A percentile compares a stretch with the other conserved stretches of the same genome.
phyloP scores from a whole-genome alignment of 2,329 filamentous ascomycete species.

The Myriosclerotinia curreyana region DNA sequence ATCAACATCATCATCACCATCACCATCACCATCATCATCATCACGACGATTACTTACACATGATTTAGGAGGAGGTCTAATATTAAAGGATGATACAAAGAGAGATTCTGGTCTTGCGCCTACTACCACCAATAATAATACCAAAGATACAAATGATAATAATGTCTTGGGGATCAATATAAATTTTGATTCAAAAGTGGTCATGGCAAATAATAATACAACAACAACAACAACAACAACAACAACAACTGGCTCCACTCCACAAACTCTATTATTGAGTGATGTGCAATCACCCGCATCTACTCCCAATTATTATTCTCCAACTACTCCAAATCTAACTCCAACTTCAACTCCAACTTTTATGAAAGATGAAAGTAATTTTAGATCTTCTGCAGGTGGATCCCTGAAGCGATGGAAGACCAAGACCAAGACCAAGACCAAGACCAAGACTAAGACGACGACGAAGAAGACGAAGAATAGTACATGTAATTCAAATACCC shows the following conservation, averaged over 20 bases:
- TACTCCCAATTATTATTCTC: not conserved
- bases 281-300: conserved; percentile 21
- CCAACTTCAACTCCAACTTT: conserved; percentile 23
- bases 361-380: conserved; percentile 26
- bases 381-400: conserved; percentile 11
- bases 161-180: conserved; percentile 31
- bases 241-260: conserved; percentile 1
- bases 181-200: conserved; percentile 29
- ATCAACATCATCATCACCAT: not conserved
- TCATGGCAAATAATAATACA: not conserved
- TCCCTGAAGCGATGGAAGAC: conserved; percentile 28
- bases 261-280: conserved; percentile 2
- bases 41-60: conserved; percentile 14
- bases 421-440: too few relatives aligned
- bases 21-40: not conserved
- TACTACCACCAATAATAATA: conserved; percentile 41
- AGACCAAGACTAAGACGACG: too few relatives aligned
- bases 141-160: conserved; percentile 21
- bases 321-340: too few relatives aligned
- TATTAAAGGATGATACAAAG: conserved; percentile 43
- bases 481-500: conserved; percentile 20
- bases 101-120: conserved; percentile 55
- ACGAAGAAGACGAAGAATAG: conserved; percentile 30
- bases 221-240: too few relatives aligned
- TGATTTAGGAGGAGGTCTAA: conserved; percentile 35